Evolutionary conservation across 2,329 filamentous ascomycete species (phyloP).

Genomic region (Drechslera avenae): DNA sequence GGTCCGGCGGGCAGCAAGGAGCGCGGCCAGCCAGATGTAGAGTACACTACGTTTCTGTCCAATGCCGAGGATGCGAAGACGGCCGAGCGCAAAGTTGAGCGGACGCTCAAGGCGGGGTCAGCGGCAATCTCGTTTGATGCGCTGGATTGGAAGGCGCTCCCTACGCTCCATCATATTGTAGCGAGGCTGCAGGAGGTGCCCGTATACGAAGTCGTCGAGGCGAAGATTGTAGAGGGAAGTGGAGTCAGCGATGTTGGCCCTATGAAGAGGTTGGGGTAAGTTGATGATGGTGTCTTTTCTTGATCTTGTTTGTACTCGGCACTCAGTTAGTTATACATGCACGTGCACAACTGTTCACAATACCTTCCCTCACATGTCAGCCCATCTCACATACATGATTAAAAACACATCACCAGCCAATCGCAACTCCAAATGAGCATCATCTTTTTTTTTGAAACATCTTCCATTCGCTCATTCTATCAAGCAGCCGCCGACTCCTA

Average conservation of each 20-base stretch:
- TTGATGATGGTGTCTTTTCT: too few relatives aligned
- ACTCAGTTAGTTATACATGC: too few relatives aligned
- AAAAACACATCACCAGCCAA: too few relatives aligned
- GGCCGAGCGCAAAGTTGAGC: slow-evolving; percentile 41
- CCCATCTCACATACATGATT: too few relatives aligned
- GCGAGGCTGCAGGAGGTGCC: slow-evolving; percentile 60
- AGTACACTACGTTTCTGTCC: slow-evolving; percentile 57
- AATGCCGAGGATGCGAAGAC: slow-evolving; percentile 39
- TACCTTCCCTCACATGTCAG: too few relatives aligned
- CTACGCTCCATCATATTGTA: slow-evolving; percentile 65
- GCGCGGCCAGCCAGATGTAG: slow-evolving; percentile 58
- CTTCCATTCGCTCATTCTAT: slow-evolving; percentile 6
- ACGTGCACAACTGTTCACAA: too few relatives aligned
- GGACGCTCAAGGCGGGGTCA: slow-evolving; percentile 47
- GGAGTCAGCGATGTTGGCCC: slow-evolving; percentile 58
- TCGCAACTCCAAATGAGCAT: too few relatives aligned
- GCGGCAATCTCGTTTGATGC: slow-evolving; percentile 57
- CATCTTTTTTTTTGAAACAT: too few relatives aligned
- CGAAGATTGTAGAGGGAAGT: slow-evolving; percentile 60
- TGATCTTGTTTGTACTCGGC: not conserved
- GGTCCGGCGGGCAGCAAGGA: slow-evolving; percentile 48
- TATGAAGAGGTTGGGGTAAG: slow-evolving; percentile 21
- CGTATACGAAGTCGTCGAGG: slow-evolving; percentile 61
- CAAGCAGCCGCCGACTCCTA: slow-evolving; percentile 10
- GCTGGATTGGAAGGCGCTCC: slow-evolving; percentile 60